Base-by-base conservation (phyloP, 495 filamentous ascomycete genomes). In the Daldinia bambusicola region DNA sequence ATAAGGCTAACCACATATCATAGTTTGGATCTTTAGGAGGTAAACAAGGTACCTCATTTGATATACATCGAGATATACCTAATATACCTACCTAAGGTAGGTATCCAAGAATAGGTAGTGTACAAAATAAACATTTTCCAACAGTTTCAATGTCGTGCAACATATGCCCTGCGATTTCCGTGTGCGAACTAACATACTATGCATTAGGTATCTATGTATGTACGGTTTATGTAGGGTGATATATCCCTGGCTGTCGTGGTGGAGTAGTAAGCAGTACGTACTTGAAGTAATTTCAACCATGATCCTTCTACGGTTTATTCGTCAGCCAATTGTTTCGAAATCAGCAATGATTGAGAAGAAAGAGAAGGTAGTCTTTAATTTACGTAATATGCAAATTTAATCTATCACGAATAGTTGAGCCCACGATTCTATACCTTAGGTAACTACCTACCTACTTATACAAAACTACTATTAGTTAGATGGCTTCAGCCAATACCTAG, bases 191-290 rank as follows among this genome's bases (percentile, higher is more conserved):
- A 18, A 22, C 20, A 16, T 48, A 18, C 43, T 22, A 26, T 26
- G 26, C 26, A 26, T n/a, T n/a, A 26, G 26, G 26, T 48, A 48
- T 48, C 18, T 48, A n/a, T n/a, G n/a, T n/a, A n/a, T n/a, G n/a
- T n/a, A n/a, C n/a, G n/a, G n/a, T n/a, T n/a, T n/a, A n/a, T n/a
- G n/a, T n/a, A 48, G n/a, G 14, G 32, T 6, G n/a, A 51, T 50
- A 51, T 50, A 53, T 69, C 67, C 67, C 45, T 45, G 59, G 53
- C 66, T 55, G 18, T 43, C 58, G 61, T 32, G 52, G 52, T 34
- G 31, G 52, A 31, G 30, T 55, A 32, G 52, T 55, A 31, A 55
- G 32, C 52, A 36, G 30, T 18, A 32, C 30, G 52, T 32, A 34
- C 30, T 26, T 55, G 52, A 31, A 55, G 52, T 55, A 55, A 55